A percentile compares a stretch with the other conserved stretches of the same genome.
Conservation (phyloP, 2,329 filamentous ascomycete genomes). For the Xylariaceae sp. region DNA sequence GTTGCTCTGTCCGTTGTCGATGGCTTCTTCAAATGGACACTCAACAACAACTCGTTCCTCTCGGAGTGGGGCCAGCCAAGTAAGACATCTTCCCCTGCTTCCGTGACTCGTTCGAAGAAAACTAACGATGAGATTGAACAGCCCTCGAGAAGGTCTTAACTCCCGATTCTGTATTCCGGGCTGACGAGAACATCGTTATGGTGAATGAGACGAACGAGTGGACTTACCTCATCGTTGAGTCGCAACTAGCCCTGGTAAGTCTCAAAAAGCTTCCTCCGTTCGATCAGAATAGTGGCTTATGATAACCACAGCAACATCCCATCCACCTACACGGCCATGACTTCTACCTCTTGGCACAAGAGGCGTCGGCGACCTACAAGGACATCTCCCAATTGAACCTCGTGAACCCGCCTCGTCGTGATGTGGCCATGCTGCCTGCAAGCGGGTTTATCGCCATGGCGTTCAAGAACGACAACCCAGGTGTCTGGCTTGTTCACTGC, state of each 20-base stretch:
- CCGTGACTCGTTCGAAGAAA: neutral
- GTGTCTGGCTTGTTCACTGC: constrained; percentile 41
- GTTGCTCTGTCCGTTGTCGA: constrained; percentile 27
- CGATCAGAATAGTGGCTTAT: neutral
- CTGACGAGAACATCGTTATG: constrained; percentile 30
- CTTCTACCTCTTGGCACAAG: constrained; percentile 37
- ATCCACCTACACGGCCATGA: constrained; percentile 44
- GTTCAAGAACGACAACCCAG: constrained; percentile 49
- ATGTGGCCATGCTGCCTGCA: constrained; percentile 43
- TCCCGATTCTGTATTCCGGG: constrained; percentile 23
- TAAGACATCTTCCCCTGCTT: constrained; percentile 12
- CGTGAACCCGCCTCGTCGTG: constrained; percentile 44
- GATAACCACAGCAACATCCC: constrained; percentile 32
- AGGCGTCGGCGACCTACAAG: constrained; percentile 28
- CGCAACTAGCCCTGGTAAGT: constrained; percentile 21
- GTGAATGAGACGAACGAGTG: constrained; percentile 32
- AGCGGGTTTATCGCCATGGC: constrained; percentile 46
- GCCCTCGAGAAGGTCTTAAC: constrained; percentile 34
- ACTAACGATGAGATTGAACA: constrained; percentile 8
- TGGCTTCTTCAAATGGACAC: constrained; percentile 43
- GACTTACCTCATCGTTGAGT: constrained; percentile 35
- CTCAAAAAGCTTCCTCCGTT: neutral
- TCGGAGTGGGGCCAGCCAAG: constrained; percentile 46
- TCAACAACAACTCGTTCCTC: constrained; percentile 44
- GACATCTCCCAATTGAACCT: constrained; percentile 32